Percentiles rank a stretch among this genome's conserved stretches.
These are phyloP conservation scores for Penicillium hesseltinei DNA, from an alignment of 2,329 filamentous ascomycete species.

Conservation along the genomic window DNA sequence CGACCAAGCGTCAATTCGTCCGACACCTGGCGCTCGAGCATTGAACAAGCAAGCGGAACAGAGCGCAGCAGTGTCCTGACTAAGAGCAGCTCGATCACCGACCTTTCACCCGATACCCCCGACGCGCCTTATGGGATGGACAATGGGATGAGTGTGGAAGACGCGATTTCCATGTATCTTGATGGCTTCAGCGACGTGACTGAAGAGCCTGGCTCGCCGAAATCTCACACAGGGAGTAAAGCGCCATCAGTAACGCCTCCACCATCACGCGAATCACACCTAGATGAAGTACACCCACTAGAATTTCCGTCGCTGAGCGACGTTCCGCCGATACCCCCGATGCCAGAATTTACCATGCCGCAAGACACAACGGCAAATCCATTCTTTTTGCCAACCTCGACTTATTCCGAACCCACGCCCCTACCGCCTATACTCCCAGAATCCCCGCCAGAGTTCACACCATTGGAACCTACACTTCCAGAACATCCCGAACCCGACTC, in stretches of 20 bases:
- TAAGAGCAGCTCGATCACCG: slow-evolving; percentile 70
- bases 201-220: slow-evolving; percentile 36
- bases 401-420: slow-evolving; percentile 4
- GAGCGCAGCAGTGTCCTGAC: slow-evolving; percentile 80
- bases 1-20: slow-evolving; percentile 61
- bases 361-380: neutral
- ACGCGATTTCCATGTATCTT: slow-evolving; percentile 61
- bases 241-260: slow-evolving; percentile 29
- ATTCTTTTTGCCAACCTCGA: slow-evolving; percentile 1
- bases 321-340: slow-evolving; percentile 21
- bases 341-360: slow-evolving; percentile 8
- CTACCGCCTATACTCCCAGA: slow-evolving; percentile 11
- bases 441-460: slow-evolving; percentile 12
- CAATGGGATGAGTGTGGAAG: slow-evolving; percentile 57
- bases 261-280: slow-evolving; percentile 27
- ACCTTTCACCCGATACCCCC: slow-evolving; percentile 60
- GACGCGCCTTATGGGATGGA: slow-evolving; percentile 61
- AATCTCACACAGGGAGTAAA: slow-evolving; percentile 34
- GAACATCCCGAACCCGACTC: slow-evolving; percentile 4
- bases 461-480: slow-evolving; percentile 3
- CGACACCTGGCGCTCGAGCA: slow-evolving; percentile 59
- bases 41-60: slow-evolving; percentile 61
- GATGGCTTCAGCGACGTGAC: slow-evolving; percentile 54
- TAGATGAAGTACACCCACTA: slow-evolving; percentile 28
- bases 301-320: slow-evolving; percentile 21